A percentile compares a stretch with the other conserved stretches of the same genome.
These are phyloP conservation scores for Curvularia spicifera DNA, from an alignment of 2,329 filamentous ascomycete genomes.

Conservation along the genomic window DNA sequence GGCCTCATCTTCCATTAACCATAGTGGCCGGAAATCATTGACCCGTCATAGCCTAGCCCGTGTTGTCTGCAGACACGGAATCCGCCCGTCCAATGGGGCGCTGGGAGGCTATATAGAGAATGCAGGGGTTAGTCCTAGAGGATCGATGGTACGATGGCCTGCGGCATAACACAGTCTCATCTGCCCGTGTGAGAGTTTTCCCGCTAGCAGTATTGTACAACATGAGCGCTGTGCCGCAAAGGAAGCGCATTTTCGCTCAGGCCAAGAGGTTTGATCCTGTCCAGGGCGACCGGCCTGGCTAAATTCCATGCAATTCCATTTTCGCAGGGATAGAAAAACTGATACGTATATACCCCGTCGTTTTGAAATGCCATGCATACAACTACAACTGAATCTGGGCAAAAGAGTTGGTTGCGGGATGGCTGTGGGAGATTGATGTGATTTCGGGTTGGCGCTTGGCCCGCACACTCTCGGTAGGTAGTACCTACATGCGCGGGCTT, in stretches of 20 bases:
- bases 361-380: background rate
- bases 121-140: conserved; percentile 8
- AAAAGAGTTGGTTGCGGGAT: background rate
- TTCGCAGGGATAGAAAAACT: background rate
- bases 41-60: background rate
- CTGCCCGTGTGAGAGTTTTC: background rate
- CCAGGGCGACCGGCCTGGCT: background rate
- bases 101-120: background rate
- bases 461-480: background rate
- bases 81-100: background rate
- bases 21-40: conserved; percentile 9
- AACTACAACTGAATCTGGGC: background rate
- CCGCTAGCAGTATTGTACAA: background rate
- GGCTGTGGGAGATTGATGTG: background rate
- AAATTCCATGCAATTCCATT: background rate
- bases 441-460: background rate
- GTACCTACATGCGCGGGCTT: background rate
- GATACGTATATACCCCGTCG: no score
- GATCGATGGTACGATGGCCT: conserved; percentile 1
- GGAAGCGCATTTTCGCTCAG: background rate
- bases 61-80: conserved; percentile 7
- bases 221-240: background rate
- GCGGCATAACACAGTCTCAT: conserved; percentile 1
- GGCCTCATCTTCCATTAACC: background rate
- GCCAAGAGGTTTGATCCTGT: background rate